Percentiles rank a stretch among this genome's conserved stretches.
phyloP scores from a whole-genome alignment of 202 grass and related monocot species.

The Zizania palustris region DNA sequence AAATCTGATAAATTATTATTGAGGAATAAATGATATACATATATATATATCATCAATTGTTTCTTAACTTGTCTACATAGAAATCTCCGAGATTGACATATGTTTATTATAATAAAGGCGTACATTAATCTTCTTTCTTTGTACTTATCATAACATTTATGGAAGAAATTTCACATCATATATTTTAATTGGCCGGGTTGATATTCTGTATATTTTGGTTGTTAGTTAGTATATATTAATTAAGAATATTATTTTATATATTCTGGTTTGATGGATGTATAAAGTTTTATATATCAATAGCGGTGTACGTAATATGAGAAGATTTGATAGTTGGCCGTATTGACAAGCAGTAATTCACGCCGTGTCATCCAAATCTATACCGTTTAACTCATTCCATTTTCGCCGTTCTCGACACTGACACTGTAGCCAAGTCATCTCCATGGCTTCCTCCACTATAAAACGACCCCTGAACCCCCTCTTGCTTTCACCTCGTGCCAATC shows the following conservation, averaged over 20 bases:
- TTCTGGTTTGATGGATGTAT: no score
- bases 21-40: no score
- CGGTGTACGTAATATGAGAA: no score
- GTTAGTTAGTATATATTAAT: neutral
- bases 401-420: neutral
- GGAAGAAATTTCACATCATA: neutral
- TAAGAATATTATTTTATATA: neutral
- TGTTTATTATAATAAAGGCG: neutral
- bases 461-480: neutral
- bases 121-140: neutral
- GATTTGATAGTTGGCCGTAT: constrained; percentile 3
- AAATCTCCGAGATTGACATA: neutral
- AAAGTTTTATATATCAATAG: no score
- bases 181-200: neutral
- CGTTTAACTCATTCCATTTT: neutral
- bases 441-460: constrained; percentile 12
- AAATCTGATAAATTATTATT: no score
- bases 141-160: neutral
- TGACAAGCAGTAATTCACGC: neutral
- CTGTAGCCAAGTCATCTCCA: neutral
- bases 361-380: neutral
- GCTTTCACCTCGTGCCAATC: neutral
- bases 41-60: neutral
- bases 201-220: neutral
- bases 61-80: neutral